Evolutionary conservation across 2,329 filamentous ascomycete genomes (phyloP).

Genomic region (Sporothrix curviconia): DNA sequence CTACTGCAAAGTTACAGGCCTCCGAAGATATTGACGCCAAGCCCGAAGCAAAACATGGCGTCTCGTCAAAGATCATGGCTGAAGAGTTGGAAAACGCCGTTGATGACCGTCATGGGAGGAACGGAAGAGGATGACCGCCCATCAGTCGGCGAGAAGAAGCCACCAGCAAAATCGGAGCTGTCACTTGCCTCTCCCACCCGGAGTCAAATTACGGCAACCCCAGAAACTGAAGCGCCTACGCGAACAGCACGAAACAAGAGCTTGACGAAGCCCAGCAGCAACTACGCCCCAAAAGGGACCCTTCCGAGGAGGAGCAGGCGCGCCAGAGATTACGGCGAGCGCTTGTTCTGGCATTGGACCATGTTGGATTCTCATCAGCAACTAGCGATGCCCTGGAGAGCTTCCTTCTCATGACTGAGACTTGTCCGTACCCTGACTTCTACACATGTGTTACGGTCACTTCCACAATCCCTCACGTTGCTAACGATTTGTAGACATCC

Average conservation of each 20-base stretch:
- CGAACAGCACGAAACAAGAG: conserved; percentile 7
- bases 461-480: too few relatives aligned
- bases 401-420: conserved; percentile 49
- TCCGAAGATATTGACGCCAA: neutral
- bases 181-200: neutral
- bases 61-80: neutral
- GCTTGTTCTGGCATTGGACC: conserved; percentile 48
- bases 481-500: conserved; percentile 37
- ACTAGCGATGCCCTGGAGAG: conserved; percentile 52
- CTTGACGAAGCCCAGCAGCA: neutral
- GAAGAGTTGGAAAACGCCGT: neutral
- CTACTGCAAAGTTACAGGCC: neutral
- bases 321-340: conserved; percentile 45
- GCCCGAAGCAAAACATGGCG: neutral
- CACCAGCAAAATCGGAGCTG: conserved; percentile 4
- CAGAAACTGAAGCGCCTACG: conserved; percentile 17
- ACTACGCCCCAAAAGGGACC: neutral
- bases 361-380: conserved; percentile 53
- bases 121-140: neutral
- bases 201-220: conserved; percentile 7
- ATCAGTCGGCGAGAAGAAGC: conserved; percentile 1
- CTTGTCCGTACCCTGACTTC: too few relatives aligned
- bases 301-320: conserved; percentile 27
- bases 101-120: conserved; percentile 5
- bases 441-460: too few relatives aligned